Base-by-base conservation (phyloP, 2,329 filamentous ascomycete species). In the Fulvia fulva region DNA sequence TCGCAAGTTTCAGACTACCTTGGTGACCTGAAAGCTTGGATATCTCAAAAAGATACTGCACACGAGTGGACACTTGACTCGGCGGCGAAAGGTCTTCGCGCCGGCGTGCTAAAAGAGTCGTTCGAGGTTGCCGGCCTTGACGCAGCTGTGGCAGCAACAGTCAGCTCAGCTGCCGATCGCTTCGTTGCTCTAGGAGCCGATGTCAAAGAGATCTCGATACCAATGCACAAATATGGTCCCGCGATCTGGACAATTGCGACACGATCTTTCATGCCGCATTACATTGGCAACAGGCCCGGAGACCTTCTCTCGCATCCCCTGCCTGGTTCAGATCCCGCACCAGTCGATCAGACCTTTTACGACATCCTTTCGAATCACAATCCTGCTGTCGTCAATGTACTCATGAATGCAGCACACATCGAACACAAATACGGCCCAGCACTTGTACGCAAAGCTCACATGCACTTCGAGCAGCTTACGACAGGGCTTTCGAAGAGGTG, bases 391-490 rank as follows among this genome's bases (percentile, higher is more conserved):
- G 68, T 78, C 46, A 77, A 77, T 55, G 70, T 77, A 28, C 68
- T 80, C 21, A 70, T 82, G 47, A 75, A 73, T 53, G 70, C 71
- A 11, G 70, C 64, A 11, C 68, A 72, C 44, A 57, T 73, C 49
- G 64, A 70, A 37, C 62, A 65, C 16, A 69, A 68, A 44, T 67
- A 70, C 55, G 68, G 68, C 3, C 64, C 69, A 12, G 51, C 62
- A 5, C 66, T 75, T 8, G 73, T 77, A 32, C 75, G 73, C 32
- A 81, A 81, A 68, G 78, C 78, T 0, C 71, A 80, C 58, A 74
- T 75, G 44, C 76, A 80, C 56, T 75, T 77, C 0, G 78, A 2
- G 77, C 74, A 4, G 78, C 77, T 3, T 82, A 82, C 64, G 78
- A 82, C 62, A 60, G 63, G 12, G 78, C 73, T 0, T 65, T 82